phyloP scores from a whole-genome alignment of 2,329 filamentous ascomycete species.

The Bipolaris cookei region DNA sequence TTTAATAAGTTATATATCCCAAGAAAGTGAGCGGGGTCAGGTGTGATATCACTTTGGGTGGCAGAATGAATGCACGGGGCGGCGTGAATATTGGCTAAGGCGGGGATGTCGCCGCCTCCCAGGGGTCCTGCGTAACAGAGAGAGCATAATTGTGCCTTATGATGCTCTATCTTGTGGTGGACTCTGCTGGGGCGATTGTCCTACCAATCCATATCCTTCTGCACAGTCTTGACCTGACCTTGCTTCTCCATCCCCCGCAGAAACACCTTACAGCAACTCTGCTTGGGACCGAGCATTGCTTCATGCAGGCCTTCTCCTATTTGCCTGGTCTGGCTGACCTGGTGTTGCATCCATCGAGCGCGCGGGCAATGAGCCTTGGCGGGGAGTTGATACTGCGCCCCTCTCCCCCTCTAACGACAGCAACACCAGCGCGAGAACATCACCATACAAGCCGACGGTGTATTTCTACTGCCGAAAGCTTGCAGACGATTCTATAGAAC shows the following conservation, averaged over 20 bases:
- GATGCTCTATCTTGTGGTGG: not conserved
- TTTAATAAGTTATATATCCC: slow-evolving; percentile 1
- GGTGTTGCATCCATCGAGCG: slow-evolving; percentile 8
- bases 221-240: not conserved
- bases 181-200: slow-evolving; percentile 1
- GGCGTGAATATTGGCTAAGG: slow-evolving; percentile 6
- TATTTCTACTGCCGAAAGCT: not conserved
- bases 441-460: not conserved
- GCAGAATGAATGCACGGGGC: not conserved
- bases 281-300: not conserved
- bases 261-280: not conserved
- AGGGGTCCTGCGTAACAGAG: not conserved
- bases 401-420: slow-evolving; percentile 4
- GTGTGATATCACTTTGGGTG: not conserved
- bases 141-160: not conserved
- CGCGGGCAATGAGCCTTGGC: slow-evolving; percentile 7
- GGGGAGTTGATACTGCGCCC: not conserved
- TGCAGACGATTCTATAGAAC: not conserved
- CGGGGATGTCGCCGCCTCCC: not conserved
- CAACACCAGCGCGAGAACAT: slow-evolving; percentile 8
- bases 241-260: not conserved
- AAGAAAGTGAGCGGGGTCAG: not conserved
- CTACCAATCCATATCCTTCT: not conserved
- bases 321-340: not conserved
- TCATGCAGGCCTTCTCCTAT: not conserved